Base-by-base conservation (phyloP, 192 early-diverging fungal genomes). In the Pecoramyces ruminantium region DNA sequence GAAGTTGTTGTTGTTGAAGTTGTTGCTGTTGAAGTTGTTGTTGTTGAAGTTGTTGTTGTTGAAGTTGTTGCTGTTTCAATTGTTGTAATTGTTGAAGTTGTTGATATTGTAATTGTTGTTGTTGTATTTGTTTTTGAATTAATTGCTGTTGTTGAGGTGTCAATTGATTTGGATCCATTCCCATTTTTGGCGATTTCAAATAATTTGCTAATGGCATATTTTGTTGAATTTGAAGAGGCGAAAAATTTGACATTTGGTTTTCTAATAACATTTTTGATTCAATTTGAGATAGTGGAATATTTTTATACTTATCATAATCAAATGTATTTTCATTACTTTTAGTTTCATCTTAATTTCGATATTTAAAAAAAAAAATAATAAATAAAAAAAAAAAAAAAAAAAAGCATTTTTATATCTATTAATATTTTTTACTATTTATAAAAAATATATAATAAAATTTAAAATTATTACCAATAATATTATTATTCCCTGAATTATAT, bases 1-100 rank as follows among this genome's bases (percentile, higher is more conserved):
- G 78, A 1, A 18, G 81, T 28, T 29, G 81, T 29, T 79, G 82
- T 79, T 58, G 39, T 78, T 38, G 28, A 21, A 81, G 29, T 38
- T 25, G 16, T 40, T 81, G 29, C 81, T 78, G 77, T 79, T 13
- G 30, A n/a, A 14, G 78, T 15, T 9, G 38, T 29, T 28, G 40
- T 67, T 34, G 83, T 83, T 38, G 80, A 4, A 21, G 80, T 15
- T 38, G 78, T 80, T 80, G 80, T 78, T 80, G 38, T 80, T 80
- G 80, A 21, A 21, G 29, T 21, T 21, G 8, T 4, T 80, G 30
- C 21, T 38, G 17, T 78, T 34, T 15, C 17, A 80, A 6, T n/a
- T 38, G 38, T n/a, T 77, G 28, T 30, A 38, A 28, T 16, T 28
- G 77, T 78, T 28, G 38, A 9, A 16, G 39, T 38, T 27, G 77